A percentile compares a stretch with the other conserved stretches of the same genome.
These are phyloP conservation scores for Kwoniella newhampshirensis DNA, from an alignment of 768 basidiomycete genomes.

Conservation along the genomic window DNA sequence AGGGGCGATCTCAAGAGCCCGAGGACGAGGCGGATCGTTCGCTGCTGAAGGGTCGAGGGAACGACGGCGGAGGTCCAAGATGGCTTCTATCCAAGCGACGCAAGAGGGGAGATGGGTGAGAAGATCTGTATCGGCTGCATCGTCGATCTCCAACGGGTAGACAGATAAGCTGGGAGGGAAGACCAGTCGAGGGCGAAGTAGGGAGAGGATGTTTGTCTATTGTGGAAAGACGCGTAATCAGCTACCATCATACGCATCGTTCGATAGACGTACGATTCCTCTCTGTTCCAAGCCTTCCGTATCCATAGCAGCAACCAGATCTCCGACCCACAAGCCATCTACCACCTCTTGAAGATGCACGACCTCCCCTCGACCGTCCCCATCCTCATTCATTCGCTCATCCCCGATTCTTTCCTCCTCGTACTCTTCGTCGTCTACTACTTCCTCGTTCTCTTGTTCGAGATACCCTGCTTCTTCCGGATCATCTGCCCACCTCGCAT, in stretches of 20 bases:
- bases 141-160: slow-evolving; percentile 51
- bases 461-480: slow-evolving; percentile 33
- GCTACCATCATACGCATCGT: slow-evolving; percentile 59
- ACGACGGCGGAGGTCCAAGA: slow-evolving; percentile 58
- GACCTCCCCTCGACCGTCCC: slow-evolving; percentile 71
- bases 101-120: slow-evolving; percentile 73
- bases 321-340: slow-evolving; percentile 79
- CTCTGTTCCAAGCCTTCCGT: slow-evolving; percentile 63
- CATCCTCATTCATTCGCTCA: slow-evolving; percentile 68
- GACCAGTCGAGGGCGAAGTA: slow-evolving; percentile 72
- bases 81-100: slow-evolving; percentile 78
- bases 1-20: slow-evolving; percentile 7
- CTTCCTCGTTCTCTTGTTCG: slow-evolving; percentile 17
- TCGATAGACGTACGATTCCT: slow-evolving; percentile 67
- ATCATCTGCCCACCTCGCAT: slow-evolving; percentile 29
- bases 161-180: slow-evolving; percentile 37
- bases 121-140: slow-evolving; percentile 65
- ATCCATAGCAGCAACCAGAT: slow-evolving; percentile 69
- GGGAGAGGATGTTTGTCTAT: slow-evolving; percentile 76
- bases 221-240: slow-evolving; percentile 54
- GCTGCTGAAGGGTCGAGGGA: slow-evolving; percentile 46
- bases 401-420: slow-evolving; percentile 70
- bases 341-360: slow-evolving; percentile 87
- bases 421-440: slow-evolving; percentile 65
- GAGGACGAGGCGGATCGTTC: slow-evolving; percentile 64